These are phyloP conservation scores for Ophiostoma perfectum DNA, from an alignment of 2,329 filamentous ascomycete genomes.

Conservation along the genomic window DNA sequence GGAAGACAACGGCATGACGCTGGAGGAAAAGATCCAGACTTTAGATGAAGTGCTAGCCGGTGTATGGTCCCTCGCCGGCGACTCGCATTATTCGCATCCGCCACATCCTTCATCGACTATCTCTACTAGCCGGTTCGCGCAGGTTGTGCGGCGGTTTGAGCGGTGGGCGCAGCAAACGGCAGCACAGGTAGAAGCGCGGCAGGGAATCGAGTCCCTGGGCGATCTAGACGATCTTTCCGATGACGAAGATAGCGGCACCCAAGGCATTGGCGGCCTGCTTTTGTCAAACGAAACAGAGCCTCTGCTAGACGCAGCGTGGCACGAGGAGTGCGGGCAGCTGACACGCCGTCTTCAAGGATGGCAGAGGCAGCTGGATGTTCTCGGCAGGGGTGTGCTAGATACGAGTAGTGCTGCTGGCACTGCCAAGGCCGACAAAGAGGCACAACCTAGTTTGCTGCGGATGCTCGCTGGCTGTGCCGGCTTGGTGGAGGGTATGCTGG, in stretches of 20 bases:
- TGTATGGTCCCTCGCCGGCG: conserved; percentile 46
- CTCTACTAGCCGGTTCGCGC: conserved; percentile 41
- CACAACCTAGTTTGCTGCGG: conserved; percentile 40
- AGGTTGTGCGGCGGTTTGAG: conserved; percentile 54
- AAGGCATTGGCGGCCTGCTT: conserved; percentile 21
- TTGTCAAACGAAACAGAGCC: conserved; percentile 35
- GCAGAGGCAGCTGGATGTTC: conserved; percentile 22
- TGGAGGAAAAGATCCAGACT: conserved; percentile 51
- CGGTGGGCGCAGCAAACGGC: conserved; percentile 49
- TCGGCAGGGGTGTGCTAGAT: not conserved
- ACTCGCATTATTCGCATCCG: not conserved
- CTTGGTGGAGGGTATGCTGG: conserved; percentile 55
- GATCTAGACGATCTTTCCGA: conserved; percentile 18
- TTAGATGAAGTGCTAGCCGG: conserved; percentile 53
- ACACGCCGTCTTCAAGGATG: conserved; percentile 47
- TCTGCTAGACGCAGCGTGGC: conserved; percentile 52
- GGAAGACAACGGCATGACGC: conserved; percentile 26
- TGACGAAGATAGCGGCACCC: conserved; percentile 22
- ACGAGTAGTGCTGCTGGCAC: too few relatives aligned
- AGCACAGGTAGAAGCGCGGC: conserved; percentile 43
- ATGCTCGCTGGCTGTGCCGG: conserved; percentile 45
- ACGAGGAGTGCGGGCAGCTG: conserved; percentile 50
- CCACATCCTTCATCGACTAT: not conserved
- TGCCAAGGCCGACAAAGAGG: not conserved
- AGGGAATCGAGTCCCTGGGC: not conserved